Percentiles rank a stretch among this genome's conserved stretches.
phyloP scores from a whole-genome alignment of 768 basidiomycete species.

The Megacollybia marginata region DNA sequence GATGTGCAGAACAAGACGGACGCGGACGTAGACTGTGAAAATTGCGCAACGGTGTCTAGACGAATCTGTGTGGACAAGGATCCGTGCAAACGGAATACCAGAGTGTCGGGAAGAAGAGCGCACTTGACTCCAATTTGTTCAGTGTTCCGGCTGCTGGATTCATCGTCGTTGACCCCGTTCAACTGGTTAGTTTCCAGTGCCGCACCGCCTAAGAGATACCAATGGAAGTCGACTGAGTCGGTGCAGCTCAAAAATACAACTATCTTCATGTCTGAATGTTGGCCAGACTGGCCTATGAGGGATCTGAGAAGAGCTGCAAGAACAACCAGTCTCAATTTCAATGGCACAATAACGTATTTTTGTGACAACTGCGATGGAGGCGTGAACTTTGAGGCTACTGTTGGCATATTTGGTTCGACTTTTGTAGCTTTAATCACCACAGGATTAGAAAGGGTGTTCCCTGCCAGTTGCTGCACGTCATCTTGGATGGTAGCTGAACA shows the following conservation, averaged over 20 bases:
- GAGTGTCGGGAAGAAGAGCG: constrained; percentile 71
- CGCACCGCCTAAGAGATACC: constrained; percentile 51
- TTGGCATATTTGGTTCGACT: constrained; percentile 22
- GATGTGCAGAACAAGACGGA: constrained; percentile 92
- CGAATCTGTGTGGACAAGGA: constrained; percentile 80
- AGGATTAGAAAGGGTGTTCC: constrained; percentile 70
- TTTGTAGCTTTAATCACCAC: constrained; percentile 76
- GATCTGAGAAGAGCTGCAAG: constrained; percentile 81
- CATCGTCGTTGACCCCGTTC: constrained; percentile 17
- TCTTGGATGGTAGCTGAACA: constrained; percentile 97
- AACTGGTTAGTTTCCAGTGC: constrained; percentile 3
- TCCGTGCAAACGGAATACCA: constrained; percentile 88
- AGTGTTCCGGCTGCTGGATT: constrained; percentile 8
- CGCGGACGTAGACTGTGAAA: constrained; percentile 48
- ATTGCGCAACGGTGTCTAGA: constrained; percentile 74
- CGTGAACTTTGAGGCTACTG: constrained; percentile 52
- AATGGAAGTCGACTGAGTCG: constrained; percentile 97
- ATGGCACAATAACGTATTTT: constrained; percentile 82
- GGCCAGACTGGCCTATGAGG: constrained; percentile 57
- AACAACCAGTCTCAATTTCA: constrained; percentile 91
- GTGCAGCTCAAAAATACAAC: constrained; percentile 97
- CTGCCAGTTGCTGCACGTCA: constrained; percentile 90
- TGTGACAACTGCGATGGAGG: constrained; percentile 92
- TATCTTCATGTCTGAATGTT: constrained; percentile 55
- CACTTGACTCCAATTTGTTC: constrained; percentile 57